Evolutionary conservation across 768 basidiomycete species (phyloP).

Genomic region (Amylocystis lapponica): DNA sequence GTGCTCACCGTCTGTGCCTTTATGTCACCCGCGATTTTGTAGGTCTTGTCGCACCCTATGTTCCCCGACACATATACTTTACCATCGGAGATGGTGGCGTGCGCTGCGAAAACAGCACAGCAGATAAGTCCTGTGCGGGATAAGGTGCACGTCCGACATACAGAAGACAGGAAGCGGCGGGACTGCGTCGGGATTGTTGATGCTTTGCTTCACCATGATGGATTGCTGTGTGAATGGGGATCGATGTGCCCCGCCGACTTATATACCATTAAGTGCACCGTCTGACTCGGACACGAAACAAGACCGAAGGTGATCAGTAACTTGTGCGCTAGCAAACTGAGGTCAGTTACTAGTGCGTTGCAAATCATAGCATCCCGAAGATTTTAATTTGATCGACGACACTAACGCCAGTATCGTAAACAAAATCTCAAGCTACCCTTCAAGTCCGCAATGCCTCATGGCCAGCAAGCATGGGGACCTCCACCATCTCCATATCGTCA

Average conservation of each 20-base stretch:
- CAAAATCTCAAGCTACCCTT: too few species aligned
- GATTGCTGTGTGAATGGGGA: neutral
- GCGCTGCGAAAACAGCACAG: conserved; percentile 25
- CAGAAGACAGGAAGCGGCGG: conserved; percentile 32
- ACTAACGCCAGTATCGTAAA: too few species aligned
- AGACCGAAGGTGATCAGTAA: too few species aligned
- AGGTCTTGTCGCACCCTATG: conserved; percentile 29
- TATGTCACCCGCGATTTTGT: conserved; percentile 31
- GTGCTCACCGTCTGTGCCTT: conserved; percentile 32
- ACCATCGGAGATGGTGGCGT: conserved; percentile 30
- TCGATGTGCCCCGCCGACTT: too few species aligned
- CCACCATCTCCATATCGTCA: conserved; percentile 27
- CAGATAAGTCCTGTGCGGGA: neutral
- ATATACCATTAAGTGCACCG: too few species aligned
- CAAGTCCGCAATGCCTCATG: conserved; percentile 4
- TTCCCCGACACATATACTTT: conserved; percentile 37
- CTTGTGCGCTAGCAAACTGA: too few species aligned
- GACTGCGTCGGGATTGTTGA: conserved; percentile 25
- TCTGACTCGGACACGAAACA: too few species aligned
- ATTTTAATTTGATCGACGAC: too few species aligned
- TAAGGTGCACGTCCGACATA: conserved; percentile 6
- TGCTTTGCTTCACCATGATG: conserved; percentile 25
- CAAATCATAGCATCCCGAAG: too few species aligned
- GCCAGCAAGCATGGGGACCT: conserved; percentile 8
- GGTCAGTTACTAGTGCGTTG: too few species aligned